Evolutionary conservation across 371 early-diverging fungal species (phyloP).

Genomic region (Mucor saturninus): DNA sequence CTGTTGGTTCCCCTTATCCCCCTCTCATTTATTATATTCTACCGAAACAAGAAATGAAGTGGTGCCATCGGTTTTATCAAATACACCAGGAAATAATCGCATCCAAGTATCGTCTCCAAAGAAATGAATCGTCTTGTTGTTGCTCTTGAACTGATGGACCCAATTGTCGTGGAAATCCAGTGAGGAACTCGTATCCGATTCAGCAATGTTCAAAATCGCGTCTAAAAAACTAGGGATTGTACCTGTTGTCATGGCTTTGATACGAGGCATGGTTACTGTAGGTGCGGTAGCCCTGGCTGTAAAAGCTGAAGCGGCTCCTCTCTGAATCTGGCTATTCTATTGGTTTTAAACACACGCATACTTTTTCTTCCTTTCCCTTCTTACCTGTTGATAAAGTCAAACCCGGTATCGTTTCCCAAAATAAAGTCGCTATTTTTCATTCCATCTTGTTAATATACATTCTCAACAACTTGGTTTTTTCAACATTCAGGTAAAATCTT

Average conservation of each 20-base stretch:
- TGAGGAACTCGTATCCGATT: constrained; percentile 78
- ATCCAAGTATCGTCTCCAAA: constrained; percentile 98
- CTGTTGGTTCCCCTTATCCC: too few species aligned
- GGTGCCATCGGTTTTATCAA: constrained; percentile 73
- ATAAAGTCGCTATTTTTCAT: constrained; percentile 70
- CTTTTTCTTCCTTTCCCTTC: not conserved
- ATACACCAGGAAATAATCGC: constrained; percentile 76
- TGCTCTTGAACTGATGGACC: constrained; percentile 68
- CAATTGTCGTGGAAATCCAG: constrained; percentile 73
- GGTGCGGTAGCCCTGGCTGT: constrained; percentile 84
- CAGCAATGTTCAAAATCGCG: constrained; percentile 84
- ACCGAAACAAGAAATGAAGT: constrained; percentile 82
- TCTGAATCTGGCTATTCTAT: constrained; percentile 49
- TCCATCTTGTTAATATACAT: too few species aligned
- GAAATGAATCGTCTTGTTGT: constrained; percentile 69
- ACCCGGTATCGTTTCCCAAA: constrained; percentile 67
- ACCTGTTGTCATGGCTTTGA: constrained; percentile 95
- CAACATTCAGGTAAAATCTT: not conserved
- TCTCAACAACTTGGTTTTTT: too few species aligned
- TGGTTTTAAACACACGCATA: not conserved
- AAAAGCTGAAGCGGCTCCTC: constrained; percentile 62
- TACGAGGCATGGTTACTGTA: constrained; percentile 93
- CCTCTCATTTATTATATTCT: constrained; percentile 5
- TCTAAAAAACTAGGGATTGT: constrained; percentile 75
- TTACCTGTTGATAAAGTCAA: constrained; percentile 67